Evolutionary conservation across 805 yeast genomes (phyloP).

Genomic region (Wickerhamiella siamensis): DNA sequence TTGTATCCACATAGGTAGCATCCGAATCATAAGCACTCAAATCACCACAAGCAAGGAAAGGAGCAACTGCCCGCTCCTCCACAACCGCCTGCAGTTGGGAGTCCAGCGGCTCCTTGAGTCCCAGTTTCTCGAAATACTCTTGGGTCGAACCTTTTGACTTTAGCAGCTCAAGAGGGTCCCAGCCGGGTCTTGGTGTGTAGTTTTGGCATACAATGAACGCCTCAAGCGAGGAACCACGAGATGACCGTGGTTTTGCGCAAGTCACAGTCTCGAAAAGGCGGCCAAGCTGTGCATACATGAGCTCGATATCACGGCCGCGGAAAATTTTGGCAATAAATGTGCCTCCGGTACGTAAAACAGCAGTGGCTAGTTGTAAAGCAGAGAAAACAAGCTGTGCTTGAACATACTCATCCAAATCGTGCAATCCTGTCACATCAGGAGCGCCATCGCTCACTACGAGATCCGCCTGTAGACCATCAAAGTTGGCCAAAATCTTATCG

Average conservation of each 20-base stretch:
- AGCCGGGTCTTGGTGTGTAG: constrained; percentile 66
- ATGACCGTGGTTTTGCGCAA: constrained; percentile 93
- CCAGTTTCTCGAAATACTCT: constrained; percentile 55
- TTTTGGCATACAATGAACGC: constrained; percentile 88
- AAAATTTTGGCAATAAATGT: constrained; percentile 91
- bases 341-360: constrained; percentile 80
- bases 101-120: constrained; percentile 30
- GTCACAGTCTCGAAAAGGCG: constrained; percentile 71
- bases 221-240: constrained; percentile 88
- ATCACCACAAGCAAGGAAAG: constrained; percentile 94
- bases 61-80: constrained; percentile 68
- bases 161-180: constrained; percentile 44
- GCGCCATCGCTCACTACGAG: constrained; percentile 97
- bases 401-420: constrained; percentile 90
- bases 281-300: constrained; percentile 84
- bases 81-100: constrained; percentile 5
- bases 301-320: constrained; percentile 89
- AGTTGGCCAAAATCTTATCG: constrained; percentile 54
- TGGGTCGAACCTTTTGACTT: constrained; percentile 41
- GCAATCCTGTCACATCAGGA: constrained; percentile 95
- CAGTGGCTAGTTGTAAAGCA: constrained; percentile 83
- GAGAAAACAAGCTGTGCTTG: constrained; percentile 89
- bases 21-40: constrained; percentile 80
- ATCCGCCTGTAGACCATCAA: constrained; percentile 89
- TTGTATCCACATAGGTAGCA: constrained; percentile 64